Evolutionary conservation across 1,139 yeast species (phyloP).

Genomic region (Candida pseudoviswanathii): DNA sequence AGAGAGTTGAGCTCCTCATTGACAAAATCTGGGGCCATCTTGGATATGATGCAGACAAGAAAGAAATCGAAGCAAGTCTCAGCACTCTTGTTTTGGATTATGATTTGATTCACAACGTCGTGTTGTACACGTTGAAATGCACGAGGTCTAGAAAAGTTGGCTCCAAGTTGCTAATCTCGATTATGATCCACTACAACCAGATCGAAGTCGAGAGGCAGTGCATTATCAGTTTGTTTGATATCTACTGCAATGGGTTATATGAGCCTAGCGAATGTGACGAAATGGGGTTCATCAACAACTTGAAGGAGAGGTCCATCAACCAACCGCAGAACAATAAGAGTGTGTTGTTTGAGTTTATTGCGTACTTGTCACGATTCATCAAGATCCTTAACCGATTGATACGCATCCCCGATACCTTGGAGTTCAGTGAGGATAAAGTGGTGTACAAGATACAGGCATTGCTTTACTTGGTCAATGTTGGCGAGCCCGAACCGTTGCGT

Average conservation of each 20-base stretch:
- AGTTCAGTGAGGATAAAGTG: slow-evolving; percentile 84
- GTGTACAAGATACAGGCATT: slow-evolving; percentile 78
- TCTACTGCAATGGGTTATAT: slow-evolving; percentile 58
- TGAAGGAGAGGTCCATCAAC: slow-evolving; percentile 54
- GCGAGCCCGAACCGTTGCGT: slow-evolving; percentile 79
- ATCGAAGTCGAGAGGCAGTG: slow-evolving; percentile 64
- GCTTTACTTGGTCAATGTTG: slow-evolving; percentile 75
- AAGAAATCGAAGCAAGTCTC: slow-evolving; percentile 63
- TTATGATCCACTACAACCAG: slow-evolving; percentile 47
- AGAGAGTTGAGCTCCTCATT: slow-evolving; percentile 59
- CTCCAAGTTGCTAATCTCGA: slow-evolving; percentile 50
- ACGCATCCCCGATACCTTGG: slow-evolving; percentile 78
- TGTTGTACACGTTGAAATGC: slow-evolving; percentile 62
- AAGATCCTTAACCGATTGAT: slow-evolving; percentile 67
- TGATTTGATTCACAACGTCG: slow-evolving; percentile 69
- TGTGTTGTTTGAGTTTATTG: slow-evolving; percentile 54
- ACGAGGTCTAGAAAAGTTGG: slow-evolving; percentile 73
- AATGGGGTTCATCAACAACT: slow-evolving; percentile 51
- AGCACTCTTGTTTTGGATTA: slow-evolving; percentile 66
- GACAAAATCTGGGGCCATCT: slow-evolving; percentile 71
- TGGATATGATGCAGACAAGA: slow-evolving; percentile 67
- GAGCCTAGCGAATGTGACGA: slow-evolving; percentile 62
- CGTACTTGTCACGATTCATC: slow-evolving; percentile 63
- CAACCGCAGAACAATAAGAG: slow-evolving; percentile 72
- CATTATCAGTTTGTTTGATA: slow-evolving; percentile 62